These are phyloP conservation scores for Daldinia sp. DNA, from an alignment of 2,329 filamentous ascomycete genomes.

Conservation along the genomic window DNA sequence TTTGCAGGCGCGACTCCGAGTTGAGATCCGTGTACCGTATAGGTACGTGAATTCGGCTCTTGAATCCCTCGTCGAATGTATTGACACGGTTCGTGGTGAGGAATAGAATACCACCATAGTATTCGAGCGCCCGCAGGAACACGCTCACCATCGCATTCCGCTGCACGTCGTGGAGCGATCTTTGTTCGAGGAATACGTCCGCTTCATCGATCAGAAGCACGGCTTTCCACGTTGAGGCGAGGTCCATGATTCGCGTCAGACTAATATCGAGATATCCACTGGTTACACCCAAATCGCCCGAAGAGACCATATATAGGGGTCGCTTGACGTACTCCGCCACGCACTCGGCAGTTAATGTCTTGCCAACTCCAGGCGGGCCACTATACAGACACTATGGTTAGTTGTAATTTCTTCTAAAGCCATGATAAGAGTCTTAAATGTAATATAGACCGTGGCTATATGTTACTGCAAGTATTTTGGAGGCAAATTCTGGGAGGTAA, in stretches of 20 bases:
- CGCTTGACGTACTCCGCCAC: conserved; percentile 54
- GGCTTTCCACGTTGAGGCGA: conserved; percentile 57
- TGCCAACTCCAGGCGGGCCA: conserved; percentile 61
- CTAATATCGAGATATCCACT: conserved; percentile 44
- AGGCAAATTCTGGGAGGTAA: neutral
- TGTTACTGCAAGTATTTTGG: neutral
- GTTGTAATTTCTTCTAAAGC: neutral
- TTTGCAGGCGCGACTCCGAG: conserved; percentile 38
- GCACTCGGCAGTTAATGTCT: conserved; percentile 54
- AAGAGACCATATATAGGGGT: conserved; percentile 53
- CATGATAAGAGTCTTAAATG: neutral
- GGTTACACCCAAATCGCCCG: conserved; percentile 50
- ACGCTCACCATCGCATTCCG: conserved; percentile 45
- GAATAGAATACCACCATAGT: conserved; percentile 44
- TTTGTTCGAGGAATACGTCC: conserved; percentile 54
- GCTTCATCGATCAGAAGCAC: conserved; percentile 54
- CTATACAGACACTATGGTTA: conserved; percentile 15
- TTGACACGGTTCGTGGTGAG: conserved; percentile 44
- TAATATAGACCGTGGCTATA: neutral
- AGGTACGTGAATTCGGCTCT: conserved; percentile 45
- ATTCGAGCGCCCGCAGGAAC: conserved; percentile 45
- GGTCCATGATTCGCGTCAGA: conserved; percentile 52
- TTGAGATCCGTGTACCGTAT: conserved; percentile 44
- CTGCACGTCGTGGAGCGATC: conserved; percentile 42
- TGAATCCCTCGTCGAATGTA: conserved; percentile 43